Conservation (phyloP, 1,139 yeast species). For the Geotrichum restrictum region DNA sequence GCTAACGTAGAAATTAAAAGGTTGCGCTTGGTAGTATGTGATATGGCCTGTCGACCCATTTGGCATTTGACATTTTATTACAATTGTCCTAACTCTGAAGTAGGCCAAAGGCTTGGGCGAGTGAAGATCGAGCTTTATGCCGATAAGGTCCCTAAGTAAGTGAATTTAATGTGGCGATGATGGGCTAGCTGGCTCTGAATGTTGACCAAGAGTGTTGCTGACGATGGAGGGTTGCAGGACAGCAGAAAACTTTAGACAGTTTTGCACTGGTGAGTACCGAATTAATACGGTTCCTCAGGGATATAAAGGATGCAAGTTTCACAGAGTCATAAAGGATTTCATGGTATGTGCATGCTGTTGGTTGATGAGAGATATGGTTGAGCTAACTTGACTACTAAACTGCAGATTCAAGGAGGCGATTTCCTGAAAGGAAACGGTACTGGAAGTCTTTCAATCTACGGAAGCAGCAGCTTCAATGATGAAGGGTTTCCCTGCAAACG, state of each 20-base stretch:
- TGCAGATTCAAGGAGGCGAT: slow-evolving; percentile 44
- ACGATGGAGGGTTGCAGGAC: no score
- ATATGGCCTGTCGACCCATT: no score
- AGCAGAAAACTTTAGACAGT: slow-evolving; percentile 52
- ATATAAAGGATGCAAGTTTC: slow-evolving; percentile 73
- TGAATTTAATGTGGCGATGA: no score
- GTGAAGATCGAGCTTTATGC: slow-evolving; percentile 47
- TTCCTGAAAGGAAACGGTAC: slow-evolving; percentile 46
- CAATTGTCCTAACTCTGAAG: slow-evolving; percentile 1
- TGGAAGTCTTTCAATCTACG: slow-evolving; percentile 45
- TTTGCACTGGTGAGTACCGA: slow-evolving; percentile 52
- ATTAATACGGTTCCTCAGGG: slow-evolving; percentile 48
- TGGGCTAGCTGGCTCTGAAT: not conserved
- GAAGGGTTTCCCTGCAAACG: slow-evolving; percentile 71
- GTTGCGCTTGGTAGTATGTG: slow-evolving; percentile 31
- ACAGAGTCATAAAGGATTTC: slow-evolving; percentile 72
- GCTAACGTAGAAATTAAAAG: no score
- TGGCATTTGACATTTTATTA: no score
- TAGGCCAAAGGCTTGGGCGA: slow-evolving; percentile 41
- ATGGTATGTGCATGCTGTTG: slow-evolving; percentile 49
- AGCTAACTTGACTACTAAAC: not conserved
- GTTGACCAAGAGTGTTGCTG: no score
- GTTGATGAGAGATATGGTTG: no score
- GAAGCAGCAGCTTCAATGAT: slow-evolving; percentile 73
- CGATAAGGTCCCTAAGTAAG: slow-evolving; percentile 43